Evolutionary conservation across 148 eudicot genomes (phyloP).

Genomic region (Linanthus parryae): DNA sequence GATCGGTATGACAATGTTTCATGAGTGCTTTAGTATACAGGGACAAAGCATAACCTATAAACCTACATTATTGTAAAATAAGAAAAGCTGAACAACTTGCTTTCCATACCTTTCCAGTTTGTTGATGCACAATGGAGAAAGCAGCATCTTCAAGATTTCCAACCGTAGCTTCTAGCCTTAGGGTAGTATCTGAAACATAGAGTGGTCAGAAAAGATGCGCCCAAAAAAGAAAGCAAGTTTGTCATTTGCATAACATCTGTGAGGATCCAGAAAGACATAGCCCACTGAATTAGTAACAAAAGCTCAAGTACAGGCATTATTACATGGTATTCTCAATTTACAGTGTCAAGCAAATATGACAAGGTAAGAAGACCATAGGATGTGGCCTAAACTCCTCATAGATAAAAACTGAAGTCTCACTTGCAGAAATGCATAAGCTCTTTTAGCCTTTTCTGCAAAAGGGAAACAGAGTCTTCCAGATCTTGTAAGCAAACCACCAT

Average conservation of each 20-base stretch:
- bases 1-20: neutral
- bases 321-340: neutral
- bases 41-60: neutral
- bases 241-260: conserved; percentile 2
- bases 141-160: conserved; percentile 52
- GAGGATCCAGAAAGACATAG: neutral
- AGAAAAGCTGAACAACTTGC: conserved; percentile 11
- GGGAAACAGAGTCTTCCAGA: too few species aligned
- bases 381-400: neutral
- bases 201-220: neutral
- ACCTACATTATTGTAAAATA: neutral
- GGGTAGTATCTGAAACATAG: conserved; percentile 24
- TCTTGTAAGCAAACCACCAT: too few species aligned
- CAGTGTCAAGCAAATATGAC: neutral
- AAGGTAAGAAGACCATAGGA: neutral
- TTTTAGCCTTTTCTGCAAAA: too few species aligned
- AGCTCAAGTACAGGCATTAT: neutral
- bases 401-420: too few species aligned
- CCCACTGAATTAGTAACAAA: too few species aligned
- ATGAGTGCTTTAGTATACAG: neutral
- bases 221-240: neutral
- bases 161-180: conserved; percentile 43
- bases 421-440: too few species aligned
- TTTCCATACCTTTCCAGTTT: conserved; percentile 16
- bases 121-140: conserved; percentile 23